A percentile compares a stretch with the other conserved stretches of the same genome.
Conservation (phyloP, 768 basidiomycete species). For the Pulveroboletus sp. region DNA sequence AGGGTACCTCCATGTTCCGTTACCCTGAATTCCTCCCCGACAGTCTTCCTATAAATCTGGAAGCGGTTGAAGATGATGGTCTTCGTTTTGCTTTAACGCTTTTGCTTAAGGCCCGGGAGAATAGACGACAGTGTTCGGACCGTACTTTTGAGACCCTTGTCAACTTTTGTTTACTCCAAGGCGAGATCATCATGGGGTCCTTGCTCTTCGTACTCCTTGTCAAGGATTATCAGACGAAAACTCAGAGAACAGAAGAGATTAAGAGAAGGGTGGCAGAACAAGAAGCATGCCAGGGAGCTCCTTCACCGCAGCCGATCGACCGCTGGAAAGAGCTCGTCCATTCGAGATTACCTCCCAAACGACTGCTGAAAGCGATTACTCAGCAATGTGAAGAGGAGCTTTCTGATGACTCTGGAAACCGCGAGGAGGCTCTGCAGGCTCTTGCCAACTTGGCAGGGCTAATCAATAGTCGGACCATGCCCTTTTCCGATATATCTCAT, state of each 20-base stretch:
- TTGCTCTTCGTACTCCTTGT: slow-evolving; percentile 62
- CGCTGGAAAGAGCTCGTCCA: slow-evolving; percentile 19
- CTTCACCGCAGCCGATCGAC: slow-evolving; percentile 13
- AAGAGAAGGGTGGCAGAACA: slow-evolving; percentile 18
- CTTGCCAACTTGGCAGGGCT: slow-evolving; percentile 54
- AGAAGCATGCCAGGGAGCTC: slow-evolving; percentile 7
- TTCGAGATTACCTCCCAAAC: slow-evolving; percentile 23
- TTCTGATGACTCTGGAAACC: slow-evolving; percentile 20
- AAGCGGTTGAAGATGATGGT: slow-evolving; percentile 35
- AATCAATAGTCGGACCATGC: slow-evolving; percentile 47
- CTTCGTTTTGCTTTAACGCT: slow-evolving; percentile 52
- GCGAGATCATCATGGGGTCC: slow-evolving; percentile 74
- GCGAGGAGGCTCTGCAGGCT: slow-evolving; percentile 48
- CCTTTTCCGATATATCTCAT: slow-evolving; percentile 39
- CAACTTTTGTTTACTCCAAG: slow-evolving; percentile 64
- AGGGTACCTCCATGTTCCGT: slow-evolving; percentile 15
- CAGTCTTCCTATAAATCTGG: slow-evolving; percentile 29
- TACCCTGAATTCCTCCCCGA: slow-evolving; percentile 13
- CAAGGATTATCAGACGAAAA: slow-evolving; percentile 54
- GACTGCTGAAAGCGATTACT: slow-evolving; percentile 32
- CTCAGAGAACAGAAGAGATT: slow-evolving; percentile 26
- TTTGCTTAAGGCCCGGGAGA: slow-evolving; percentile 47
- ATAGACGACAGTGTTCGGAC: slow-evolving; percentile 51
- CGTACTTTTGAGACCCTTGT: slow-evolving; percentile 59
- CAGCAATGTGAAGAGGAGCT: slow-evolving; percentile 29